Evolutionary conservation across 495 filamentous ascomycete genomes (phyloP).

Genomic region (Jackrogersella minutella): DNA sequence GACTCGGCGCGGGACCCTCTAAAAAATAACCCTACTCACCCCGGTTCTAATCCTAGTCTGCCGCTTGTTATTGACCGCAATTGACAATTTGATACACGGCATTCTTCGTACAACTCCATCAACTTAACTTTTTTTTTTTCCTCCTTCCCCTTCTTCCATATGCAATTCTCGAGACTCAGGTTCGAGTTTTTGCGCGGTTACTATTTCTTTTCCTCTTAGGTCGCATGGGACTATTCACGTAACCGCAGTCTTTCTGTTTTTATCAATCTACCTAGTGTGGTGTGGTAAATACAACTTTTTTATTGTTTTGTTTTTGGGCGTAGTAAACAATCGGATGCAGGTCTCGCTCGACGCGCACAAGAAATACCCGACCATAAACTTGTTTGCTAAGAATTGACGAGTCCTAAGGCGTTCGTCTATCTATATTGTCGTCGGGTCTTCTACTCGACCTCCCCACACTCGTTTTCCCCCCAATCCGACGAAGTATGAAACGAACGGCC

Average conservation of each 20-base stretch:
- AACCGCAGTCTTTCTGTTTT: conserved; percentile 8
- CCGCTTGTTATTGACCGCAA: conserved; percentile 37
- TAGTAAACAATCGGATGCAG: conserved; percentile 38
- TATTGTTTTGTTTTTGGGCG: not conserved
- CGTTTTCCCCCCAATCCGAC: conserved; percentile 37
- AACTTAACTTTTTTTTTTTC: not conserved
- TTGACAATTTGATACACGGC: conserved; percentile 22
- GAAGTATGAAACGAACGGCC: conserved; percentile 49
- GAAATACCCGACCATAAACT: not conserved
- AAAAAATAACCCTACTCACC: conserved; percentile 37
- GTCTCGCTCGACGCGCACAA: conserved; percentile 38
- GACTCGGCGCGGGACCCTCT: conserved; percentile 3
- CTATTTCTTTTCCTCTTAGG: conserved; percentile 6
- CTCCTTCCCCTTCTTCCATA: not conserved
- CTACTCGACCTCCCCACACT: conserved; percentile 31
- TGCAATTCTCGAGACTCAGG: conserved; percentile 13
- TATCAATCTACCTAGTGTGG: conserved; percentile 8
- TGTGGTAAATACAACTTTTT: not conserved
- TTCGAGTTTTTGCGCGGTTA: conserved; percentile 21
- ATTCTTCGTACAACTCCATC: conserved; percentile 27
- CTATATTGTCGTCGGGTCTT: conserved; percentile 28
- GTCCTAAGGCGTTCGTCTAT: conserved; percentile 15
- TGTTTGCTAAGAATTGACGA: conserved; percentile 19
- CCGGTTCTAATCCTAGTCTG: conserved; percentile 29
- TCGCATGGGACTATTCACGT: conserved; percentile 15